phyloP scores from a whole-genome alignment of 345 rosid species.

The Eucalyptus decipiens region DNA sequence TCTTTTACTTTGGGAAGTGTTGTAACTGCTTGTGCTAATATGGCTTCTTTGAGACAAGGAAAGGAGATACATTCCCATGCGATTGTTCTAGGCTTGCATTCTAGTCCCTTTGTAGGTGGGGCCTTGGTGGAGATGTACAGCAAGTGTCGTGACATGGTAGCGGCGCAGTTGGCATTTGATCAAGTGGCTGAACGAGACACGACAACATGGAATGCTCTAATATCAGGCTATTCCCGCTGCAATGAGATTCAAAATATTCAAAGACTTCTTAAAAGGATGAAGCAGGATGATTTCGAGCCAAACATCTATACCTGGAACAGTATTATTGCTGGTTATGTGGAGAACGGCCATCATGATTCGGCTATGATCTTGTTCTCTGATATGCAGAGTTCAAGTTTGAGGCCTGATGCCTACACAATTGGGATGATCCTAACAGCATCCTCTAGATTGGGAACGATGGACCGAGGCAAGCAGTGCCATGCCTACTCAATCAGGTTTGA shows the following conservation, averaged over 20 bases:
- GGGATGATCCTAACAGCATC: conserved; percentile 40
- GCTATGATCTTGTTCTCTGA: conserved; percentile 18
- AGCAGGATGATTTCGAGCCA: conserved; percentile 40
- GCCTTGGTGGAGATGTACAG: conserved; percentile 49
- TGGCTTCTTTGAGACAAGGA: conserved; percentile 20
- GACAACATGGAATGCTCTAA: conserved; percentile 43
- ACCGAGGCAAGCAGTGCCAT: conserved; percentile 39
- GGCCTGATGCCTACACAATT: conserved; percentile 33
- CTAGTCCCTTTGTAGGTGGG: conserved; percentile 49
- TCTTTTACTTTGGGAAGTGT: conserved; percentile 55
- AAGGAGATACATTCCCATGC: conserved; percentile 35
- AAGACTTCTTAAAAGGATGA: conserved; percentile 20
- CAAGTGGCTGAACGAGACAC: conserved; percentile 20
- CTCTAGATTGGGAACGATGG: conserved; percentile 32
- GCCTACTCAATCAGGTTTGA: conserved; percentile 20
- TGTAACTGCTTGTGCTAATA: conserved; percentile 44
- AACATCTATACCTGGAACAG: conserved; percentile 49
- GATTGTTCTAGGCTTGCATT: conserved; percentile 28
- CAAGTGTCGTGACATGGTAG: conserved; percentile 15
- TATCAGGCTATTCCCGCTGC: conserved; percentile 47
- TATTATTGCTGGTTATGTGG: conserved; percentile 33
- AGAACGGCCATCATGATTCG: conserved; percentile 24
- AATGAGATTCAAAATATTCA: conserved; percentile 12
- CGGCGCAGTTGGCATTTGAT: conserved; percentile 29
- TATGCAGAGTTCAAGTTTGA: conserved; percentile 14